phyloP scores from a whole-genome alignment of 176 grass and related monocot species.

The Carex myosuroides region DNA sequence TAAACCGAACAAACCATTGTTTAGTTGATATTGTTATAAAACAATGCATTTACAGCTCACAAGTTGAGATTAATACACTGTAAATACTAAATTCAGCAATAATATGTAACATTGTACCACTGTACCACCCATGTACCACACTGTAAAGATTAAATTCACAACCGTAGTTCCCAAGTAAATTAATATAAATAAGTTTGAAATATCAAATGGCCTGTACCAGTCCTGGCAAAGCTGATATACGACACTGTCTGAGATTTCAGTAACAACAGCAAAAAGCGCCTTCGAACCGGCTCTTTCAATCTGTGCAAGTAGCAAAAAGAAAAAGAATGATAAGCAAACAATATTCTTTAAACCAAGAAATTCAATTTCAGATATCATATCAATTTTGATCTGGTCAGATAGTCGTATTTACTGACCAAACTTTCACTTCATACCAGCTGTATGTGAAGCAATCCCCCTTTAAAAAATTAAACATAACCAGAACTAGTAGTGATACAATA shows the following conservation, averaged over 20 bases:
- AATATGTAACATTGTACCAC: no score
- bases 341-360: constrained; percentile 17
- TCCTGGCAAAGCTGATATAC: no score
- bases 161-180: no score
- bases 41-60: no score
- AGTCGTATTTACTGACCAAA: not conserved
- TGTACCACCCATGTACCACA: no score
- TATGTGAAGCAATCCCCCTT: not conserved
- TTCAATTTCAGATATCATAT: constrained; percentile 19
- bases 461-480: not conserved
- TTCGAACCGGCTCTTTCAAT: constrained; percentile 85
- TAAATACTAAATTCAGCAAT: no score
- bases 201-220: no score
- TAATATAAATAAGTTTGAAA: no score
- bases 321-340: constrained; percentile 19
- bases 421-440: not conserved
- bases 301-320: constrained; percentile 36
- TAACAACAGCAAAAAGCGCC: constrained; percentile 65
- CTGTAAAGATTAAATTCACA: no score
- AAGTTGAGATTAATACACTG: no score
- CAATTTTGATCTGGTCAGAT: not conserved
- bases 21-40: no score
- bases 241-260: constrained; percentile 76
- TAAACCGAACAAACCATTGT: no score
- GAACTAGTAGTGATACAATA: not conserved